Conservation (phyloP, 2,329 filamentous ascomycete species). For the Ceratocystis cacaofunesta region DNA sequence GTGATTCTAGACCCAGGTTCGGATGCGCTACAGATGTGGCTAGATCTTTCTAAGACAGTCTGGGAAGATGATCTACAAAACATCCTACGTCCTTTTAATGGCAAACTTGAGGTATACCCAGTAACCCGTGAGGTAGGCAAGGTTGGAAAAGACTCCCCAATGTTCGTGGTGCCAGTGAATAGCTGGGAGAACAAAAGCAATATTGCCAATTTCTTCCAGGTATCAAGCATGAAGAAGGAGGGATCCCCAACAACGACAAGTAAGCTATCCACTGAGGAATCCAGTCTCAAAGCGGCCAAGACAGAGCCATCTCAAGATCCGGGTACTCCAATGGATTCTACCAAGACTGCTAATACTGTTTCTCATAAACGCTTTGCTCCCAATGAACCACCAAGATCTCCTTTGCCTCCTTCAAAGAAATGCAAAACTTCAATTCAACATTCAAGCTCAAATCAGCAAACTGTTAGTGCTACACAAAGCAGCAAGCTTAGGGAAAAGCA, state of each 20-base stretch:
- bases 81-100: conserved; percentile 63
- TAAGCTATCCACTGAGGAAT: background rate
- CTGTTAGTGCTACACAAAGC: background rate
- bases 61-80: conserved; percentile 70
- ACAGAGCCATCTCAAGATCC: background rate
- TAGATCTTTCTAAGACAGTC: conserved; percentile 54
- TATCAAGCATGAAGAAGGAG: conserved; percentile 29
- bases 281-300: conserved; percentile 18
- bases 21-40: conserved; percentile 55
- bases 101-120: conserved; percentile 69
- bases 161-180: conserved; percentile 67
- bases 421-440: background rate
- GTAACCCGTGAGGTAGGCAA: conserved; percentile 86
- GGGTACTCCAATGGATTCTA: background rate
- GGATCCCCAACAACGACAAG: background rate
- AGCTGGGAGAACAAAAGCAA: conserved; percentile 83
- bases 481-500: background rate
- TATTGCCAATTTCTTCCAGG: conserved; percentile 84
- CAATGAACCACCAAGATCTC: background rate
- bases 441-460: background rate
- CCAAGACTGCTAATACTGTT: background rate
- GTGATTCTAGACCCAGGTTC: conserved; percentile 72
- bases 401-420: background rate
- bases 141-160: conserved; percentile 77
- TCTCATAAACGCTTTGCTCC: background rate